phyloP scores from a whole-genome alignment of 306 rosid genomes.

The Dalbergia cochinchinensis region DNA sequence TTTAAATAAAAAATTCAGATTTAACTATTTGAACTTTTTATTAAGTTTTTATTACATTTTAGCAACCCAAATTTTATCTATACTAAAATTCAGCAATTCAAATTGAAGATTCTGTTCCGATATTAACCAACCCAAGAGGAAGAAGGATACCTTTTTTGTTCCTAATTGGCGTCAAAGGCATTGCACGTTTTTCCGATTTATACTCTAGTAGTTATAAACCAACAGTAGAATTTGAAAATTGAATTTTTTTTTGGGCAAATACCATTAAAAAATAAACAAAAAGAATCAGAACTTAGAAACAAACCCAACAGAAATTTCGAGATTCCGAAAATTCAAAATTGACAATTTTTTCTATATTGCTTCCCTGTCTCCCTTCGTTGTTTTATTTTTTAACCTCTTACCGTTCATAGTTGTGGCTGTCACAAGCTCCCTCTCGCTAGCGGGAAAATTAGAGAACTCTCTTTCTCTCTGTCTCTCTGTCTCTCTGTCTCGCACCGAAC shows the following conservation, averaged over 20 bases:
- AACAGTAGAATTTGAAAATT: too few relatives aligned
- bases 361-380: neutral
- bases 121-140: too few relatives aligned
- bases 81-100: too few relatives aligned
- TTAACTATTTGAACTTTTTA: too few relatives aligned
- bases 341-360: neutral
- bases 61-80: too few relatives aligned
- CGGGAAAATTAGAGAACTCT: slow-evolving; percentile 8
- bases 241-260: neutral
- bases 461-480: neutral
- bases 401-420: neutral
- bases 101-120: too few relatives aligned
- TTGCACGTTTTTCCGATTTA: too few relatives aligned
- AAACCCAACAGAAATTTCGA: neutral
- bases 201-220: too few relatives aligned
- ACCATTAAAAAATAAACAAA: neutral
- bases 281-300: neutral
- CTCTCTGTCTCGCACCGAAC: slow-evolving; percentile 44
- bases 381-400: neutral
- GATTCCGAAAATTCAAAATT: neutral
- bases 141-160: too few relatives aligned
- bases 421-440: neutral
- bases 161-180: too few relatives aligned
- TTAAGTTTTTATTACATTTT: too few relatives aligned
- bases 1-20: too few relatives aligned